Conservation (phyloP, 495 filamentous ascomycete species). For the Podospora anserina region DNA sequence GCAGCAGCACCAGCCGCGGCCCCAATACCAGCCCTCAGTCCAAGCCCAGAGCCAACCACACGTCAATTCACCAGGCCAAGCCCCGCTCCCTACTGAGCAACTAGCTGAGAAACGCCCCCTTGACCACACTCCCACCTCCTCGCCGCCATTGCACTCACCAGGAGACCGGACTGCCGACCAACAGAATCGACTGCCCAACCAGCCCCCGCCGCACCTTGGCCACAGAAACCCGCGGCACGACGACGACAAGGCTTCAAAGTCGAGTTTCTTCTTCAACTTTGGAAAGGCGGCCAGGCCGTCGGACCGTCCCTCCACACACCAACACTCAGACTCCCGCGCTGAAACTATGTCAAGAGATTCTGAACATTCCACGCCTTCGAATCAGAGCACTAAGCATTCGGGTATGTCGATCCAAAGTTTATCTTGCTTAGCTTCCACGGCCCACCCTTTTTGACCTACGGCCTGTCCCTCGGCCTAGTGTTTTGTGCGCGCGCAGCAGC, state of each 20-base stretch:
- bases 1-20: conserved; percentile 14
- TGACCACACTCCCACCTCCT: conserved; percentile 14
- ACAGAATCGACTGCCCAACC: conserved; percentile 15
- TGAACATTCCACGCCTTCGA: conserved; percentile 40
- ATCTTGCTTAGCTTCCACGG: not conserved
- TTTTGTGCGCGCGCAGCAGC: conserved; percentile 4
- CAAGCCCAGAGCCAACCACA: conserved; percentile 14
- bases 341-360: conserved; percentile 46
- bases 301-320: conserved; percentile 39
- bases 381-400: conserved; percentile 45
- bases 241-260: conserved; percentile 38
- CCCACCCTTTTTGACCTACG: not conserved
- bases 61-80: conserved; percentile 2
- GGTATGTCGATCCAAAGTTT: conserved; percentile 34
- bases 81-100: conserved; percentile 15
- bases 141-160: conserved; percentile 24
- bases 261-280: conserved; percentile 46
- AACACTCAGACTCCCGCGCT: conserved; percentile 34
- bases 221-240: conserved; percentile 31
- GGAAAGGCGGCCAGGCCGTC: conserved; percentile 40
- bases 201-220: conserved; percentile 21
- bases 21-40: not conserved
- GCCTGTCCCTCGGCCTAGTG: not conserved
- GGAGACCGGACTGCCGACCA: conserved; percentile 20
- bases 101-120: conserved; percentile 12